These are phyloP conservation scores for Aspergillus sclerotioniger DNA, from an alignment of 495 filamentous ascomycete species.

Conservation along the genomic window DNA sequence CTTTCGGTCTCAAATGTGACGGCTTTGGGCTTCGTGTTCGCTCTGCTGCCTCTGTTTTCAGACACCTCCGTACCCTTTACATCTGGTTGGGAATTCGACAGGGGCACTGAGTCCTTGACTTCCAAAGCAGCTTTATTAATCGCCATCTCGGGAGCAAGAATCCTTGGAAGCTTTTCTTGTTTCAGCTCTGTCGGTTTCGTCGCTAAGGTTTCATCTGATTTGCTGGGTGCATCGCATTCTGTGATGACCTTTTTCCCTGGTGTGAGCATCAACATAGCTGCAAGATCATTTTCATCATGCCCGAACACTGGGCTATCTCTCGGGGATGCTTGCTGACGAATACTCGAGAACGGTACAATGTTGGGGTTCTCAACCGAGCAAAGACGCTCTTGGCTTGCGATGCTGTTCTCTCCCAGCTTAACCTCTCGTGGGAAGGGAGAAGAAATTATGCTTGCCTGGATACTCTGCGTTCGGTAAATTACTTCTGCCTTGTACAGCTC, in stretches of 20 bases:
- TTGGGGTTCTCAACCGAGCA: slow-evolving; percentile 4
- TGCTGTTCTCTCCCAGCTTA: not conserved
- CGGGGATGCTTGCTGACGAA: slow-evolving; percentile 19
- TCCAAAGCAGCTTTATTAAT: not conserved
- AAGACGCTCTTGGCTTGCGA: slow-evolving; percentile 1
- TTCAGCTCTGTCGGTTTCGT: not conserved
- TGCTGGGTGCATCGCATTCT: not conserved
- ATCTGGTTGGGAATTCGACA: not conserved
- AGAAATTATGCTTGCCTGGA: slow-evolving; percentile 9
- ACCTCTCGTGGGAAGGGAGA: slow-evolving; percentile 1
- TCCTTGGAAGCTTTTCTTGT: not conserved
- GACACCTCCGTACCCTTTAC: not conserved
- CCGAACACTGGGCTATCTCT: slow-evolving; percentile 13
- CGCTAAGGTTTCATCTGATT: not conserved
- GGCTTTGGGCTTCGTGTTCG: slow-evolving; percentile 19
- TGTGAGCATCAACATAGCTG: slow-evolving; percentile 31
- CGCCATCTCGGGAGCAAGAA: not conserved
- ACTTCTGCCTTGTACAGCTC: slow-evolving; percentile 17
- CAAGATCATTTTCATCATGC: slow-evolving; percentile 29
- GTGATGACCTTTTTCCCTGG: slow-evolving; percentile 4
- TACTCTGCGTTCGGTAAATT: slow-evolving; percentile 15
- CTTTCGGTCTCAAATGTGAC: slow-evolving; percentile 29
- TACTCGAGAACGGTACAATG: slow-evolving; percentile 31
- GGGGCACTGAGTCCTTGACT: not conserved
- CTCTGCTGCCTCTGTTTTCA: not conserved